Evolutionary conservation across 371 early-diverging fungal species (phyloP).

Genomic region (Funneliformis caledonium): DNA sequence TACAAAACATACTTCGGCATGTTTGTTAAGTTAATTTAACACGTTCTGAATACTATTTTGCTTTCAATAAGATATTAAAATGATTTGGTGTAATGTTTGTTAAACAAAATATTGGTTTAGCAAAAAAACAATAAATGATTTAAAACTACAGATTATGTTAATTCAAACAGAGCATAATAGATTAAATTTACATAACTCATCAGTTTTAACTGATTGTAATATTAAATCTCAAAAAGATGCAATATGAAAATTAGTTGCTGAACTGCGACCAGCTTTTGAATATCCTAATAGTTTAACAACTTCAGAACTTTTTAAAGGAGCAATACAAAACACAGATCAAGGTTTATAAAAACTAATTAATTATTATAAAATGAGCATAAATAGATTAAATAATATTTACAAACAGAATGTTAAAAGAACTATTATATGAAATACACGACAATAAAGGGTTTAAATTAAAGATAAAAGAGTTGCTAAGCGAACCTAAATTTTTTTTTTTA

Average conservation of each 20-base stretch:
- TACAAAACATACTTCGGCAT: background rate
- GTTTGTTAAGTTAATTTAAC: background rate
- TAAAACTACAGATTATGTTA: background rate
- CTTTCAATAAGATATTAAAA: too few species aligned
- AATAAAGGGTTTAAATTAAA: too few species aligned
- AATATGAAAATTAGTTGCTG: background rate
- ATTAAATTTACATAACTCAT: background rate
- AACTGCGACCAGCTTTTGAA: background rate
- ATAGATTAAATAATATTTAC: too few species aligned
- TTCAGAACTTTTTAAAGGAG: background rate
- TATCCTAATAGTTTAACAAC: background rate
- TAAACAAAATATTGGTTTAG: background rate
- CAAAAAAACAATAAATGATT: background rate
- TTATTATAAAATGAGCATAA: too few species aligned
- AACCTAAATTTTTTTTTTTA: too few species aligned
- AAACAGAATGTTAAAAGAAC: too few species aligned
- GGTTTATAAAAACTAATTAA: too few species aligned
- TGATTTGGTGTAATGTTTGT: background rate
- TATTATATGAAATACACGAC: too few species aligned
- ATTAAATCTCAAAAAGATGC: slow-evolving; percentile 5
- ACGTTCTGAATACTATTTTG: background rate
- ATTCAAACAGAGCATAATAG: background rate
- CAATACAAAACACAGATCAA: too few species aligned
- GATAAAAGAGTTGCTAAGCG: too few species aligned
- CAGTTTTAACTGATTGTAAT: background rate